Evolutionary conservation across 257 asterid genomes (phyloP).

Genomic region (Solanum neorickii): DNA sequence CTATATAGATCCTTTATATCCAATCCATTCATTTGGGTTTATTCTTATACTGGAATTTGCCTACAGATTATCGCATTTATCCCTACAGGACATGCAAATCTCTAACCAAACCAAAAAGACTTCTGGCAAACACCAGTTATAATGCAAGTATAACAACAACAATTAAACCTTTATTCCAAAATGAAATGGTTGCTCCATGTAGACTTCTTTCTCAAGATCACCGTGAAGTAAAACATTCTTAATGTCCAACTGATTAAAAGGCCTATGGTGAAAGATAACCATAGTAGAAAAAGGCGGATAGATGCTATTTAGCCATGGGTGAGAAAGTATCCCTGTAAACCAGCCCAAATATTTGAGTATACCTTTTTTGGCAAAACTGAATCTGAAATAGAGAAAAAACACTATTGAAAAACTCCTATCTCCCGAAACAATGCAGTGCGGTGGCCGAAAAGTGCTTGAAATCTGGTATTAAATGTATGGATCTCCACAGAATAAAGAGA

Average conservation of each 20-base stretch:
- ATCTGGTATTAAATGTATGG: background rate
- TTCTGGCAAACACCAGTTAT: background rate
- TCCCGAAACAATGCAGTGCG: background rate
- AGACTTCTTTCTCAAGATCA: background rate
- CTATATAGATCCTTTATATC: background rate
- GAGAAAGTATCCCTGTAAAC: background rate
- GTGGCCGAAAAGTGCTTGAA: background rate
- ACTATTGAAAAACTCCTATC: background rate
- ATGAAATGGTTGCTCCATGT: background rate
- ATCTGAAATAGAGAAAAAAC: background rate
- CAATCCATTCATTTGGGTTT: background rate
- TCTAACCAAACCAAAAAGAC: background rate
- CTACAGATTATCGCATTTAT: background rate
- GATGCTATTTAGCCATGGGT: background rate
- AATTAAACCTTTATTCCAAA: background rate
- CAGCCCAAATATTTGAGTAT: background rate
- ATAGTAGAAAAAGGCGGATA: background rate
- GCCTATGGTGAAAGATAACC: background rate
- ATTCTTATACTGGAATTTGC: background rate
- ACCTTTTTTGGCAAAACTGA: background rate
- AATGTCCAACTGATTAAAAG: background rate
- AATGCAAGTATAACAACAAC: background rate
- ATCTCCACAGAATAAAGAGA: background rate
- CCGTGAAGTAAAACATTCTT: background rate
- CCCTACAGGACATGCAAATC: background rate